A percentile compares a stretch with the other conserved stretches of the same genome.
phyloP scores from a whole-genome alignment of 2,329 filamentous ascomycete species.

The Penicillium hesseltinei region DNA sequence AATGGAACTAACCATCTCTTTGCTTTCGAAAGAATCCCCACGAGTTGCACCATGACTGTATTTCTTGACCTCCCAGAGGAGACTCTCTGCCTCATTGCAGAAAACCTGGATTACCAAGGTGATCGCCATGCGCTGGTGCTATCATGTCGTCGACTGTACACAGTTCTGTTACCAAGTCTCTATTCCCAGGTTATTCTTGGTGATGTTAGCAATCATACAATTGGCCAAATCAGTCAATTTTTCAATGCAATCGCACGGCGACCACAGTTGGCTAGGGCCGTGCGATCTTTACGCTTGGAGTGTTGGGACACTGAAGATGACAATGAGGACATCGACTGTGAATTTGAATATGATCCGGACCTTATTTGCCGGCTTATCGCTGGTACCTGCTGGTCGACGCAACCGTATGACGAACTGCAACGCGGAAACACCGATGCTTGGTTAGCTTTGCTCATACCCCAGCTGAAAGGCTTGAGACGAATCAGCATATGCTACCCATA shows the following conservation, averaged over 20 bases:
- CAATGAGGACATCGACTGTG: background rate
- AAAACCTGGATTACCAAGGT: background rate
- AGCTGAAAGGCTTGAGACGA: background rate
- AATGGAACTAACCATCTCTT: background rate
- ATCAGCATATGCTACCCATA: background rate
- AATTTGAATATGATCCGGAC: background rate
- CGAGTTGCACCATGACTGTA: background rate
- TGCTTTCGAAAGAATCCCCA: background rate
- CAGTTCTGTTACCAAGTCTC: background rate
- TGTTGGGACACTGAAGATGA: background rate
- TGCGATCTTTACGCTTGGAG: background rate
- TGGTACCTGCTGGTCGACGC: background rate
- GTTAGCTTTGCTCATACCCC: conserved; percentile 1
- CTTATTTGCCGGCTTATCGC: background rate
- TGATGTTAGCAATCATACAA: background rate
- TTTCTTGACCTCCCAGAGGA: background rate
- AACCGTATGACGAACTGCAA: background rate
- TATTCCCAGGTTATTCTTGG: background rate
- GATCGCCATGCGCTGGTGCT: background rate
- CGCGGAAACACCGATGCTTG: conserved; percentile 3
- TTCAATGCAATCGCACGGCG: background rate
- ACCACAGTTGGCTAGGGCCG: background rate
- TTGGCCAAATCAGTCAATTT: background rate
- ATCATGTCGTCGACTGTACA: background rate
- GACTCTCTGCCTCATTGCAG: background rate